phyloP scores from a whole-genome alignment of 2,329 filamentous ascomycete species.

The Aspergillus sp. region DNA sequence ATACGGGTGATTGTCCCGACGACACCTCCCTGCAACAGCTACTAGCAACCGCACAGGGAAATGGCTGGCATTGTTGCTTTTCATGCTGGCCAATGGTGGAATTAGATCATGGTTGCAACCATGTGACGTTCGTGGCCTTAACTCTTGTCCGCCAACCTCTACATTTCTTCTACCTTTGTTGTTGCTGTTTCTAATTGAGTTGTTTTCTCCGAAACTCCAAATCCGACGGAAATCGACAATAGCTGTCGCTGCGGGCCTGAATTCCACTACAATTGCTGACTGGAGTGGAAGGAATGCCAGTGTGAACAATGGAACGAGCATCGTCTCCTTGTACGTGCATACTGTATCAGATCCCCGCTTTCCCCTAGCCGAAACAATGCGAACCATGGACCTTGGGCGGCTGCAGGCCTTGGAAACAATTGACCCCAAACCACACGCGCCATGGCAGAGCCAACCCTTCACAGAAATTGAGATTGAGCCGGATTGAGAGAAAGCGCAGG shows the following conservation, averaged over 20 bases:
- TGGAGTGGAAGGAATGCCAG: conserved; percentile 42
- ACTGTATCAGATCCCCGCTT: no score
- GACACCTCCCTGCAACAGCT: conserved; percentile 47
- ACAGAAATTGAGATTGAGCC: conserved; percentile 26
- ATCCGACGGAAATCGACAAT: neutral
- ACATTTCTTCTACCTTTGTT: no score
- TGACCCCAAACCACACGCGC: conserved; percentile 22
- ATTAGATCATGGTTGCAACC: conserved; percentile 54
- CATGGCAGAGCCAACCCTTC: conserved; percentile 25
- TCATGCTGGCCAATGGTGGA: conserved; percentile 54
- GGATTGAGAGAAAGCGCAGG: conserved; percentile 22
- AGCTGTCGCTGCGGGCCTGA: conserved; percentile 51
- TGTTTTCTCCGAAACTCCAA: no score
- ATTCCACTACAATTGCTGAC: conserved; percentile 56
- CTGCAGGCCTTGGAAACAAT: conserved; percentile 27
- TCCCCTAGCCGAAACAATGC: conserved; percentile 23
- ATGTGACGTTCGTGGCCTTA: conserved; percentile 54
- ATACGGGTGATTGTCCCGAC: conserved; percentile 52
- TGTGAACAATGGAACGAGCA: conserved; percentile 47
- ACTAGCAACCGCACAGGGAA: conserved; percentile 42
- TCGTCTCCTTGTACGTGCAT: conserved; percentile 36
- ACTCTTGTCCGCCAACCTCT: no score
- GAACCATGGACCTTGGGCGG: conserved; percentile 20
- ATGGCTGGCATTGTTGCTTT: conserved; percentile 57
- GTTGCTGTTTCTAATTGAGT: no score